Evolutionary conservation across 768 basidiomycete species (phyloP).

Genomic region (Boletus pseudo-olivaceus): DNA sequence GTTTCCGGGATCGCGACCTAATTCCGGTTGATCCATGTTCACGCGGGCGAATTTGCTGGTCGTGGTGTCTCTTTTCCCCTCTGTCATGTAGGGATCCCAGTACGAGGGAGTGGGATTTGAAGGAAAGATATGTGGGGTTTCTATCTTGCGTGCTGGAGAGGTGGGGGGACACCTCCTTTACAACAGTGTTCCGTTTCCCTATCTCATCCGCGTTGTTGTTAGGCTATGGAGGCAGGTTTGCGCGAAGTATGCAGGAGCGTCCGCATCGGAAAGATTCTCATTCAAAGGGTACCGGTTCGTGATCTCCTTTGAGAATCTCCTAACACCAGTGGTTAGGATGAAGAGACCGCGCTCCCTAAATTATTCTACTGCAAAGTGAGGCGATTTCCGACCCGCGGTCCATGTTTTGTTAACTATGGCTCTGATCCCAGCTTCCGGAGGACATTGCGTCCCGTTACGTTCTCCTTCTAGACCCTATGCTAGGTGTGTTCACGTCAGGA

Average conservation of each 20-base stretch:
- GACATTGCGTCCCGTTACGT: constrained; percentile 92
- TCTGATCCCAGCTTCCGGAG: constrained; percentile 66
- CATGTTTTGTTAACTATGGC: neutral
- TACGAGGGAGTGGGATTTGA: constrained; percentile 95
- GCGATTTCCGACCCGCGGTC: neutral
- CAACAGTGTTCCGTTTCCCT: neutral
- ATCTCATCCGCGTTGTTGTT: neutral
- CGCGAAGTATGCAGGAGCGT: constrained; percentile 93
- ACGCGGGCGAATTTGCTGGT: neutral
- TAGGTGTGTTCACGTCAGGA: constrained; percentile 51
- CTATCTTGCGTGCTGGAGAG: constrained; percentile 92
- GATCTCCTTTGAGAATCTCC: neutral
- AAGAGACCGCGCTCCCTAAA: constrained; percentile 90
- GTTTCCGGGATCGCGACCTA: neutral
- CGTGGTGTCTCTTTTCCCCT: too few relatives aligned
- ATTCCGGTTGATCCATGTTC: neutral
- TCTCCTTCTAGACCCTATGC: constrained; percentile 95
- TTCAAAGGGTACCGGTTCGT: constrained; percentile 71
- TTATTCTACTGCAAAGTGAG: constrained; percentile 84
- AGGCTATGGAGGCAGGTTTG: constrained; percentile 98
- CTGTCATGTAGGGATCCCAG: constrained; percentile 53
- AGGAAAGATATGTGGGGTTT: constrained; percentile 95
- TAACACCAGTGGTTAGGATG: constrained; percentile 56
- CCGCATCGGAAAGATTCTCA: constrained; percentile 96
- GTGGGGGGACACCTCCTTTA: constrained; percentile 33